These are phyloP conservation scores for Paecilomyces formosus DNA, from an alignment of 2,329 filamentous ascomycete genomes.

Conservation along the genomic window DNA sequence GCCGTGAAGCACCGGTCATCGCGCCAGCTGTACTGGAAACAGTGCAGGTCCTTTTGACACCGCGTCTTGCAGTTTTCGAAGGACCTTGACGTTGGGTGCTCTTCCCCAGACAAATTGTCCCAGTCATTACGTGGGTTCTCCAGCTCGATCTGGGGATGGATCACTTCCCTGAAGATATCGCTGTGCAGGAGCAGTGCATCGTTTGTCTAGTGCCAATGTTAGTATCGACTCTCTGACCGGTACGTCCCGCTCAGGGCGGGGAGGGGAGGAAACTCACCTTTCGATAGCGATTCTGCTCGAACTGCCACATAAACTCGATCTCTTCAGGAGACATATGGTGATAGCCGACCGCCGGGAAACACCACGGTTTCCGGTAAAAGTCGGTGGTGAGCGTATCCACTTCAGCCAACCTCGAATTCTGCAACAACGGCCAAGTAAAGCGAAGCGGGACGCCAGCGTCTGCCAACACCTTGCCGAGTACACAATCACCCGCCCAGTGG, in stretches of 20 bases:
- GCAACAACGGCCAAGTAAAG: conserved; percentile 43
- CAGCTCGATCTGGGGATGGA: conserved; percentile 26
- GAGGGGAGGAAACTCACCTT: conserved; percentile 45
- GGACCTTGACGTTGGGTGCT: conserved; percentile 16
- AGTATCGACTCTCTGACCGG: neutral
- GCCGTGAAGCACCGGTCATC: conserved; percentile 20
- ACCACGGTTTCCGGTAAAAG: conserved; percentile 40
- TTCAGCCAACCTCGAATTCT: conserved; percentile 36
- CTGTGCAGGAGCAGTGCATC: conserved; percentile 24
- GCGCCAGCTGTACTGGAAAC: conserved; percentile 21
- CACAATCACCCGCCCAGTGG: conserved; percentile 45
- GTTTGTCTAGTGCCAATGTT: conserved; percentile 11
- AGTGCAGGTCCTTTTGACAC: conserved; percentile 18
- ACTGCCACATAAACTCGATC: conserved; percentile 36
- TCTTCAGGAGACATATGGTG: conserved; percentile 42
- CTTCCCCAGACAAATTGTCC: conserved; percentile 29
- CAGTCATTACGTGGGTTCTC: conserved; percentile 19
- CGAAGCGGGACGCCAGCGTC: conserved; percentile 40
- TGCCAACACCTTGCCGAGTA: conserved; percentile 40
- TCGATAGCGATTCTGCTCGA: conserved; percentile 49
- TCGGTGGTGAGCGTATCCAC: conserved; percentile 35
- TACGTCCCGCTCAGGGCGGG: neutral
- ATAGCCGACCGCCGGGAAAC: conserved; percentile 43
- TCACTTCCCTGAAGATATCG: conserved; percentile 30
- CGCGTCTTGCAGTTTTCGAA: conserved; percentile 24